Base-by-base conservation (phyloP, 441 rosid genomes). In the Populus trichocarpa region DNA sequence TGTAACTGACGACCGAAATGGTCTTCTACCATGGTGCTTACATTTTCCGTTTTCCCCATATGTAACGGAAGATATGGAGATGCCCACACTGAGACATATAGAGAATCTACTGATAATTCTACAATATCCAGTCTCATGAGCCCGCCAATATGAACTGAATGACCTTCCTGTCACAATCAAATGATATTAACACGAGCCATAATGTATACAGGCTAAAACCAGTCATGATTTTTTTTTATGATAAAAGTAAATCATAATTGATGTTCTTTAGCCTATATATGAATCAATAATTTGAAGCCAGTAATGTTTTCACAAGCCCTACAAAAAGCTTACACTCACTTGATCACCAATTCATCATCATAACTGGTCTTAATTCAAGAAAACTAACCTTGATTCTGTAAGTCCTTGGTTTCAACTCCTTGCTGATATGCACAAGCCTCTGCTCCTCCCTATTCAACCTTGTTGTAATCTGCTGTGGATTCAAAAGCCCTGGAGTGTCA, bases 1-100 rank as follows among this genome's bases (percentile, higher is more conserved):
- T 93, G 99, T 74, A 93, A 90, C 57, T 93, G 96, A 76, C 77
- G 75, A 75, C 98, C 94, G 73, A 96, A 93, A 84, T 93, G 97
- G 59, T 90, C 93, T 74, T 89, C 91, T 2, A 84, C 76, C 84
- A 92, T 89, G 26, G 76, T 84, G 80, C 72, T 73, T 5, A 86
- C 94, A 35, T 89, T 93, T 87, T 93, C 98, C 42, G 92, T 90
- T 86, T 90, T 96, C 79, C 98, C 99, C 99, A 93, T 90, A 74
- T 93, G 97, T 71, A 96, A 86, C 28, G 99, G 99, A 83, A 93
- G 84, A 86, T 80, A 75, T 23, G 97, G 92, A 78, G 97, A 96
- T 3, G 97, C 97, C 98, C 98, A 96, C 67, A 91, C 98, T 3
- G 98, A 90, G 13, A 95, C 87, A 76, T 95, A 93, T 23, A 92